Evolutionary conservation across 768 basidiomycete species (phyloP), one percentile per base, ranked within the genome.

Genomic region (Hygrocybe coccinea): DNA sequence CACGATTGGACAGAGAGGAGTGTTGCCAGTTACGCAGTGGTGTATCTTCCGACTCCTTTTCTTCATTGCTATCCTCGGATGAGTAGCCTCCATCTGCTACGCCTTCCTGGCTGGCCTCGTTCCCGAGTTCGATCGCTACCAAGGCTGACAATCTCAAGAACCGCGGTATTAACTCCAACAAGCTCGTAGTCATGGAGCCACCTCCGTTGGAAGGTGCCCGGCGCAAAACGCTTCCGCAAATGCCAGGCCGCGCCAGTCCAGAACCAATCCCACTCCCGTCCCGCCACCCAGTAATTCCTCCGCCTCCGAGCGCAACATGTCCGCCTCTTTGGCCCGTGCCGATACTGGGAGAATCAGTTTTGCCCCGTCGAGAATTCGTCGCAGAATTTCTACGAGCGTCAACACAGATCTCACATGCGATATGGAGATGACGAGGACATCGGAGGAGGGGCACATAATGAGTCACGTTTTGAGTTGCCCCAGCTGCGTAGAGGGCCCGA

Each of bases 61-160:
- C 64, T 56, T 45, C 70, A 70, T 35, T 54, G 12, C 51, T 51
- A 15, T 33, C 25, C 45, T 36, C 19, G 11, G 56, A 51, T 35
- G 54, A 56, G 8, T 37, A 29, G 25, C 71, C 81, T 71, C n/a
- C n/a, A n/a, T 80, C 82, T 36, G 84, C 79, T 56, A 5, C n/a
- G 12, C 44, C 44, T 5, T 41, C 39, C 11, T 14, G 39, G 15
- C 78, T 73, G 17, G 82, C 80, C 69, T 91, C 89, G 45, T 82
- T 75, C 15, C 86, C 88, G 22, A 91, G 75, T 68, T 91, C 90
- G 57, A 79, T 81, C 45, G 89, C 87, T 6, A 90, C 84, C 47
- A 90, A 74, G 29, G 91, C 91, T 14, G 86, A 89, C 25, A 94
- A 74, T 51, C 85, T 78, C 56, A 94, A 70, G 63, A 92, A 94